Evolutionary conservation across 75 land plant species (phyloP).

Genomic region (Selaginella moellendorffii): DNA sequence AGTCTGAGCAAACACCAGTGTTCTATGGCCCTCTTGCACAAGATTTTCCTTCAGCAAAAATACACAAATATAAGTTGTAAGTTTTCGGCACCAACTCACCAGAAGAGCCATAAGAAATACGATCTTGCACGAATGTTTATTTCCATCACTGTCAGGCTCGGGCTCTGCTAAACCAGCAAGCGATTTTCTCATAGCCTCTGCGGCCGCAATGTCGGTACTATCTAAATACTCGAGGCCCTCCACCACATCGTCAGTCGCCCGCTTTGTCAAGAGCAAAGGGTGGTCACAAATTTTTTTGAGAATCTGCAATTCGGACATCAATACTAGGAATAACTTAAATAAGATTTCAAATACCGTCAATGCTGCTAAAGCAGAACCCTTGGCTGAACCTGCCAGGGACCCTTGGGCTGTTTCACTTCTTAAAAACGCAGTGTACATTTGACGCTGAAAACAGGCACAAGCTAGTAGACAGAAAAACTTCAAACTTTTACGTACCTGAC

Average conservation of each 20-base stretch:
- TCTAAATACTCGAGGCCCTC: conserved; percentile 85
- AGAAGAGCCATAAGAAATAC: conserved; percentile 60
- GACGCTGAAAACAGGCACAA: conserved; percentile 29
- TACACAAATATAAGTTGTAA: not conserved
- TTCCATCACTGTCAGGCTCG: conserved; percentile 12
- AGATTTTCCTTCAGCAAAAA: conserved; percentile 45
- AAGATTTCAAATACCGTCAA: conserved; percentile 40
- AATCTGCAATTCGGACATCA: conserved; percentile 30
- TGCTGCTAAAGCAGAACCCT: conserved; percentile 85
- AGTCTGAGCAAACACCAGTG: conserved; percentile 90
- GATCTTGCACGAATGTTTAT: conserved; percentile 70
- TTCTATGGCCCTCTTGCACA: conserved; percentile 60
- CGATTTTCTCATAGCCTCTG: conserved; percentile 50
- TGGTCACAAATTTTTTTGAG: conserved; percentile 99
- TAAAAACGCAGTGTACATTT: conserved; percentile 78
- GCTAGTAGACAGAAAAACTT: not conserved
- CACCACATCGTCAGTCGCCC: conserved; percentile 76
- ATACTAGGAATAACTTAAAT: not conserved
- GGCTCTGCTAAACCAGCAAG: conserved; percentile 31
- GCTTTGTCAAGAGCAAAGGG: conserved; percentile 75
- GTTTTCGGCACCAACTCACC: too few species aligned
- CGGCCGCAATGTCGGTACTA: conserved; percentile 27
- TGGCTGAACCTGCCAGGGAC: conserved; percentile 54
- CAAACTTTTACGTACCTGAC: conserved; percentile 38
- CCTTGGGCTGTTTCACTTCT: conserved; percentile 64